Percentiles rank a stretch among this genome's conserved stretches.
These are phyloP conservation scores for Tripterygium wilfordii DNA, from an alignment of 177 flowering plant species.

Conservation along the genomic window DNA sequence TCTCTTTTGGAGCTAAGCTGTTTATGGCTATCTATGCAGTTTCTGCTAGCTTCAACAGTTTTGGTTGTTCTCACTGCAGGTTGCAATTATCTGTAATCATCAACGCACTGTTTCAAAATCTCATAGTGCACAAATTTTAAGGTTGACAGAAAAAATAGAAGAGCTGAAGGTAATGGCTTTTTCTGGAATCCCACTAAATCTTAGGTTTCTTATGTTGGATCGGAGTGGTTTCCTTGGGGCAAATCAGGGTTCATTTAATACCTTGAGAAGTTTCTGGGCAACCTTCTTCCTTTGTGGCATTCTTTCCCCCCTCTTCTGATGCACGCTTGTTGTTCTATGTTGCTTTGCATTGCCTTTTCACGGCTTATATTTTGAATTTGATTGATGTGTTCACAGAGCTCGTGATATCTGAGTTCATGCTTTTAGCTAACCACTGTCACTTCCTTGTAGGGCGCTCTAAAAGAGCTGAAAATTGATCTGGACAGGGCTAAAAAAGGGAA, in stretches of 20 bases:
- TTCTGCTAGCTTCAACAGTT: neutral
- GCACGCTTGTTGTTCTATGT: too few species aligned
- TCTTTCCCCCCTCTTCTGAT: too few species aligned
- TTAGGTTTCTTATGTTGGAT: too few species aligned
- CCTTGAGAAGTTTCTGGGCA: too few species aligned
- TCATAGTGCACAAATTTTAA: constrained; percentile 69
- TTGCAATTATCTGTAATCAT: constrained; percentile 98
- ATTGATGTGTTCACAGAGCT: too few species aligned
- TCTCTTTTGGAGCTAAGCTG: neutral
- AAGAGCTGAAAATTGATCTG: constrained; percentile 65
- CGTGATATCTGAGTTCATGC: neutral
- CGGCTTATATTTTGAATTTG: neutral
- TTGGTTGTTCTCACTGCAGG: constrained; percentile 42
- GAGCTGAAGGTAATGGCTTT: constrained; percentile 60
- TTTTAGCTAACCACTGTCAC: too few species aligned
- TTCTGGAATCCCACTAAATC: neutral
- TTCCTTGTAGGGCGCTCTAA: constrained; percentile 46
- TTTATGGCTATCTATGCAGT: too few species aligned
- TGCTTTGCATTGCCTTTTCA: neutral
- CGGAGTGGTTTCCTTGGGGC: too few species aligned
- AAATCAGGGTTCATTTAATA: too few species aligned
- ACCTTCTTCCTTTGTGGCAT: neutral
- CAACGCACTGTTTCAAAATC: constrained; percentile 88
- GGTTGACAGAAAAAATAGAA: constrained; percentile 61
- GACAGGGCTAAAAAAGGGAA: constrained; percentile 88